Percentiles rank a stretch among this genome's conserved stretches.
phyloP scores from a whole-genome alignment of 768 basidiomycete species.

The Suillus bovinus region DNA sequence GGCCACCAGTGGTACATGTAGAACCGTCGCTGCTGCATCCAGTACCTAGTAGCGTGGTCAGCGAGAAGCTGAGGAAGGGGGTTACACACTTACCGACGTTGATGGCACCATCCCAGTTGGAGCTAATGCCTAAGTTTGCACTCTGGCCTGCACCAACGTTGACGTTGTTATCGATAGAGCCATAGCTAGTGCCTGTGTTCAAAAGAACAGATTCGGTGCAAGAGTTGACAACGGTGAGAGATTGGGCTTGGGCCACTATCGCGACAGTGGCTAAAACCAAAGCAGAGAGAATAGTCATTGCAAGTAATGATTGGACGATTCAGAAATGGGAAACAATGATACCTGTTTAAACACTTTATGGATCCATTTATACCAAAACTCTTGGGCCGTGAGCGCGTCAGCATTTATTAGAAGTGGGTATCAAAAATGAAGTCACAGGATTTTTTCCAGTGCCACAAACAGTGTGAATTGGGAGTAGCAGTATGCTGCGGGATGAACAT shows the following conservation, averaged over 20 bases:
- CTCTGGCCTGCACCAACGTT: constrained; percentile 23
- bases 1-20: constrained; percentile 31
- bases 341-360: neutral
- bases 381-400: neutral
- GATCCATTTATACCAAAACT: neutral
- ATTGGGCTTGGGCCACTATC: constrained; percentile 26
- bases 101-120: constrained; percentile 32
- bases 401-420: neutral
- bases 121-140: constrained; percentile 30
- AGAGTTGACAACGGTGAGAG: constrained; percentile 28
- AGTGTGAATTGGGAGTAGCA: neutral
- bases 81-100: constrained; percentile 26
- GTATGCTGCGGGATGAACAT: neutral
- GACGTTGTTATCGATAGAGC: constrained; percentile 28
- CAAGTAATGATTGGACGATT: neutral
- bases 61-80: constrained; percentile 10
- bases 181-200: constrained; percentile 31
- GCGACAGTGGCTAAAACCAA: constrained; percentile 22
- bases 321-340: neutral
- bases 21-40: constrained; percentile 22
- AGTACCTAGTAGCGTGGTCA: constrained; percentile 22
- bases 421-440: neutral
- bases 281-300: constrained; percentile 24
- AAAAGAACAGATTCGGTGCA: constrained; percentile 31
- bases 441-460: neutral